Base-by-base conservation (phyloP, 1,139 yeast genomes). In the Saccharomyces uvarum region DNA sequence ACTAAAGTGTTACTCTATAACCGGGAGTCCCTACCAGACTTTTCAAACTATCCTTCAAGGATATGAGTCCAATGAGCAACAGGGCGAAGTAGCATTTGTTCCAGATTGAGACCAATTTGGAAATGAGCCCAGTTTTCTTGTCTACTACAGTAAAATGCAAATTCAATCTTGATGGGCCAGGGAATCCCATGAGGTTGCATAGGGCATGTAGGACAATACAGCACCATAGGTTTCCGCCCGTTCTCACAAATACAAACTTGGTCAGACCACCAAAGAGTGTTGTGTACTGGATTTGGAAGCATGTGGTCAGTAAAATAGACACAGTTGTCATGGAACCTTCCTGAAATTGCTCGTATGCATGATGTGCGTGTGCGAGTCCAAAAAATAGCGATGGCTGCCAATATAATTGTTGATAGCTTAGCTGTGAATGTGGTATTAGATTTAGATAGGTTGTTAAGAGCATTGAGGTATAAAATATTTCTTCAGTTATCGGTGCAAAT, bases 341-440 rank as follows among this genome's bases (percentile, higher is more conserved):
- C 7, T 68, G 63, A 57, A 74, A 75, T 53, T 81, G 64, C 57
- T 83, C 88, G 61, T 77, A 77, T 1, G 84, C 95, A 69, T 93
- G 98, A 67, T 93, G 97, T 19, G 87, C 57, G 70, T 93, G 99
- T 0, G 98, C 97, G n/a, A 88, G 65, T 1, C 97, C 96, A 73
- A 93, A 93, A 59, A 84, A 78, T 21, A 84, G 64, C 0, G 97
- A 96, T 1, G 91, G 77, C 28, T 71, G 69, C 51, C 70, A 64
- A 38, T 2, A 81, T 65, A 38, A 76, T 64, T 13, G 66, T 56
- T 31, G 73, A 59, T 14, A 66, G 56, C 27, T 63, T 59, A 3
- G 59, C 57, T 11, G 9, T 3, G 65, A 69, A 9, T 74, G 28
- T 16, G 48, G 42, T 28, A 76, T 48, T 67, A 61, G 53, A 74